phyloP scores from a whole-genome alignment of 306 rosid species.

The Rubus parviflorus region DNA sequence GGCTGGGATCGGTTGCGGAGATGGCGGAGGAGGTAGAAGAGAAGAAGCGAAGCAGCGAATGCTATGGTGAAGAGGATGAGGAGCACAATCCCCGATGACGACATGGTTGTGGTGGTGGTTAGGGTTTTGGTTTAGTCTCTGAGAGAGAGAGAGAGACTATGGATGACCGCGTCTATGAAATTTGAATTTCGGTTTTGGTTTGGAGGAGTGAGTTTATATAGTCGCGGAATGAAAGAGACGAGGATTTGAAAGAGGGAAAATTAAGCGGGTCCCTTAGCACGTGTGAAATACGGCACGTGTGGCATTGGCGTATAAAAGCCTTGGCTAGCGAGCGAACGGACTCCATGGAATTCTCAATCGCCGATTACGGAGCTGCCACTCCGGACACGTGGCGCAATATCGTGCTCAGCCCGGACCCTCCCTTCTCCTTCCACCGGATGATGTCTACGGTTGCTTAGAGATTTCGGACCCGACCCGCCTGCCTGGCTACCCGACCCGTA shows the following conservation, averaged over 20 bases:
- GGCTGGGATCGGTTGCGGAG: background rate
- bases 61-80: background rate
- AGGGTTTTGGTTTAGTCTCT: background rate
- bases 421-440: constrained; percentile 87
- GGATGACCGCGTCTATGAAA: background rate
- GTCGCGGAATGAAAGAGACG: background rate
- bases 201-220: background rate
- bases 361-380: constrained; percentile 42
- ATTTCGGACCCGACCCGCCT: constrained; percentile 82
- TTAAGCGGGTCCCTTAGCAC: background rate
- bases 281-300: background rate
- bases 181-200: background rate
- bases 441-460: constrained; percentile 63
- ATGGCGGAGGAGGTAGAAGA: background rate
- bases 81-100: background rate
- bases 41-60: background rate
- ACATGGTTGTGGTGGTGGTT: background rate
- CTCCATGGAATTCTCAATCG: constrained; percentile 47
- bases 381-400: constrained; percentile 71
- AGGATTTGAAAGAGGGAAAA: background rate
- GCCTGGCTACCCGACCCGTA: constrained; percentile 88
- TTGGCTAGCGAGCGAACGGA: constrained; percentile 37
- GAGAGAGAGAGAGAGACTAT: background rate
- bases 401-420: constrained; percentile 62
- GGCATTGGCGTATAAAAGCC: background rate